A percentile compares a stretch with the other conserved stretches of the same genome.
Evolutionary conservation across 2,329 filamentous ascomycete species (phyloP).

Genomic region (Arthrobotrys entomopaga): DNA sequence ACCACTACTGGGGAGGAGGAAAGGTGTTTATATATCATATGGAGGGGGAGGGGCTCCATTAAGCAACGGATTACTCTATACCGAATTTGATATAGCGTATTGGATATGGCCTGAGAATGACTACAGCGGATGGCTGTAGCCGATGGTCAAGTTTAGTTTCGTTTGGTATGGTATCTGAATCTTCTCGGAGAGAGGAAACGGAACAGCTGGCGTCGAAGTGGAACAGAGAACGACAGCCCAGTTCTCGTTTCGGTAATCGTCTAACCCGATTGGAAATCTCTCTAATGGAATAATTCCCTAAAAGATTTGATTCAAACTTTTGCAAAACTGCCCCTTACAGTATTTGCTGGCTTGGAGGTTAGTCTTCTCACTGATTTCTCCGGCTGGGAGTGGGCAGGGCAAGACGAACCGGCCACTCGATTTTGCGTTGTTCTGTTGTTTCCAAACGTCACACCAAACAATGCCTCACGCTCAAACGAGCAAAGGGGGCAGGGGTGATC

Average conservation of each 20-base stretch:
- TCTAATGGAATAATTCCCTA: conserved; percentile 14
- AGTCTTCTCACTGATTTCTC: background rate
- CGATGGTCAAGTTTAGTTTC: conserved; percentile 17
- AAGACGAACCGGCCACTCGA: background rate
- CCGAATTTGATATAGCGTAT: background rate
- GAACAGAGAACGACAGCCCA: conserved; percentile 14
- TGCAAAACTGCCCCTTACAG: conserved; percentile 1
- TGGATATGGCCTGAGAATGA: background rate
- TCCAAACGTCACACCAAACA: background rate
- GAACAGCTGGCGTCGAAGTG: conserved; percentile 20
- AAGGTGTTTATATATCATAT: conserved; percentile 15
- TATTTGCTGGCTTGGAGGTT: background rate
- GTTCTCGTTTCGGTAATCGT: conserved; percentile 2
- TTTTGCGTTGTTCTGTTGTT: conserved; percentile 3
- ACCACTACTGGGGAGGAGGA: background rate
- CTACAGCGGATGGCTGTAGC: background rate
- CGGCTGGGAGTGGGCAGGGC: conserved; percentile 9
- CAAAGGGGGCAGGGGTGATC: conserved; percentile 6
- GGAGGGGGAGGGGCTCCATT: background rate
- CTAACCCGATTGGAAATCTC: conserved; percentile 15
- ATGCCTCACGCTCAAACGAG: background rate
- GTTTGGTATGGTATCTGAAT: conserved; percentile 42
- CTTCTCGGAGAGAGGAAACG: conserved; percentile 3
- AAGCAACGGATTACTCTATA: background rate
- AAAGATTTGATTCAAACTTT: conserved; percentile 21